Evolutionary conservation across 83 land plant genomes (phyloP).

Genomic region (Picea engelmannii): DNA sequence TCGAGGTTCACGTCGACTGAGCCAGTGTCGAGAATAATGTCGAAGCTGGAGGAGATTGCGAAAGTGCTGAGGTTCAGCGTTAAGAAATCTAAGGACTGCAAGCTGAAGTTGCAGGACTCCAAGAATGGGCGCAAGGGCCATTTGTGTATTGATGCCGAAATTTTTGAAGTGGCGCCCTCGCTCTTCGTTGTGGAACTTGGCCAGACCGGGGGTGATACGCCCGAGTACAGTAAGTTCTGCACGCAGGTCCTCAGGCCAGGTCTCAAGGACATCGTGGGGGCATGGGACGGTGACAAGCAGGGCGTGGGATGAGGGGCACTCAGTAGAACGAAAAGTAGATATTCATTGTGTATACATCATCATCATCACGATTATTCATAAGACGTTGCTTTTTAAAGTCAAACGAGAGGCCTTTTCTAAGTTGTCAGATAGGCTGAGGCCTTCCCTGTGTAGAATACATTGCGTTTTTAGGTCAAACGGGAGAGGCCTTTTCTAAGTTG

Average conservation of each 20-base stretch:
- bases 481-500: too few species aligned
- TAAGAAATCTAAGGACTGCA: slow-evolving; percentile 26
- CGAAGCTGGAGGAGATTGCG: slow-evolving; percentile 40
- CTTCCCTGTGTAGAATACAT: too few species aligned
- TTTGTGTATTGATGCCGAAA: slow-evolving; percentile 21
- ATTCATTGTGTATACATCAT: too few species aligned
- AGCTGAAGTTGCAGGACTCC: slow-evolving; percentile 21
- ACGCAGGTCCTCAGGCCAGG: slow-evolving; percentile 24
- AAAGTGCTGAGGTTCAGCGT: slow-evolving; percentile 20
- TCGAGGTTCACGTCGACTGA: slow-evolving; percentile 12
- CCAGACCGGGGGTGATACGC: slow-evolving; percentile 31
- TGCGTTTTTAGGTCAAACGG: too few species aligned
- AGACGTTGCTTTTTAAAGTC: too few species aligned
- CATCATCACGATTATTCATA: too few species aligned
- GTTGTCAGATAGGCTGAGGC: too few species aligned
- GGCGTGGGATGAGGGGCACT: too few species aligned
- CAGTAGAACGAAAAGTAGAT: too few species aligned
- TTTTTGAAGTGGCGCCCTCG: slow-evolving; percentile 28
- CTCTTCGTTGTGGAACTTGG: slow-evolving; percentile 30
- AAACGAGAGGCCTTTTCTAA: too few species aligned
- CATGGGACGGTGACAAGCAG: slow-evolving; percentile 24
- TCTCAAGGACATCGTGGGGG: slow-evolving; percentile 31
- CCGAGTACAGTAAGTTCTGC: slow-evolving; percentile 26
- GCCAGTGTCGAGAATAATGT: slow-evolving; percentile 25
- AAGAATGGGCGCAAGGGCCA: slow-evolving; percentile 27